Evolutionary conservation across 495 filamentous ascomycete genomes (phyloP).

Genomic region (Penicillium robsamsonii): DNA sequence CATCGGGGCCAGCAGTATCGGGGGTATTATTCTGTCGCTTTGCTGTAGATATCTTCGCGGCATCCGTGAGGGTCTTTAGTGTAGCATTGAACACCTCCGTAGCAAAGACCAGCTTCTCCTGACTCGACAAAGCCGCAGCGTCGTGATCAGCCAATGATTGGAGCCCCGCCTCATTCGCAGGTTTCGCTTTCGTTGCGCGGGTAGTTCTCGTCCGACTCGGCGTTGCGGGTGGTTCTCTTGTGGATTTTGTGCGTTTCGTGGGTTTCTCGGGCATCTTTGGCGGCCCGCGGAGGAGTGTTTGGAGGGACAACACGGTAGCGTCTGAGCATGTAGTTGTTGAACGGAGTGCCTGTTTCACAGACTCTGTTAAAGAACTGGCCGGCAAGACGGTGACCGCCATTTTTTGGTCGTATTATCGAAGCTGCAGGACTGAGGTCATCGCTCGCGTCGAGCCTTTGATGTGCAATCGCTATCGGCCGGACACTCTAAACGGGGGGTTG

Average conservation of each 20-base stretch:
- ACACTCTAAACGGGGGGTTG: slow-evolving; percentile 31
- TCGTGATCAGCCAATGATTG: slow-evolving; percentile 36
- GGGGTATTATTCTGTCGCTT: slow-evolving; percentile 34
- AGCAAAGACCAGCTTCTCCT: slow-evolving; percentile 68
- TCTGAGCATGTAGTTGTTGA: slow-evolving; percentile 50
- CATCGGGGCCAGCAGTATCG: slow-evolving; percentile 33
- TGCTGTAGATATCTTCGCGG: slow-evolving; percentile 50
- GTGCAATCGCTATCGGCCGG: slow-evolving; percentile 29
- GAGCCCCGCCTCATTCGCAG: slow-evolving; percentile 24
- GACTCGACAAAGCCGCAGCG: slow-evolving; percentile 45
- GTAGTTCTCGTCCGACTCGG: slow-evolving; percentile 37
- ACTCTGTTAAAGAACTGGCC: slow-evolving; percentile 38
- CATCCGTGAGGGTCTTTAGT: slow-evolving; percentile 70
- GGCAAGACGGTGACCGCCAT: slow-evolving; percentile 44
- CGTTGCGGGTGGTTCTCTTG: slow-evolving; percentile 16
- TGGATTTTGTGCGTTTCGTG: slow-evolving; percentile 26
- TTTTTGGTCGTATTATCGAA: slow-evolving; percentile 5
- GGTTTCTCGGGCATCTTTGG: slow-evolving; percentile 31
- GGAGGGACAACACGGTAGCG: slow-evolving; percentile 45
- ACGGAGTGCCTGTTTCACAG: slow-evolving; percentile 48
- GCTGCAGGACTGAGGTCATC: slow-evolving; percentile 20
- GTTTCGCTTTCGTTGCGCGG: slow-evolving; percentile 36
- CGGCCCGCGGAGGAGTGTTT: slow-evolving; percentile 41
- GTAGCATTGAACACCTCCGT: slow-evolving; percentile 79
- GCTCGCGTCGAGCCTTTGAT: slow-evolving; percentile 18